Evolutionary conservation across 306 rosid genomes (phyloP).

Genomic region (Oemleria cerasiformis): DNA sequence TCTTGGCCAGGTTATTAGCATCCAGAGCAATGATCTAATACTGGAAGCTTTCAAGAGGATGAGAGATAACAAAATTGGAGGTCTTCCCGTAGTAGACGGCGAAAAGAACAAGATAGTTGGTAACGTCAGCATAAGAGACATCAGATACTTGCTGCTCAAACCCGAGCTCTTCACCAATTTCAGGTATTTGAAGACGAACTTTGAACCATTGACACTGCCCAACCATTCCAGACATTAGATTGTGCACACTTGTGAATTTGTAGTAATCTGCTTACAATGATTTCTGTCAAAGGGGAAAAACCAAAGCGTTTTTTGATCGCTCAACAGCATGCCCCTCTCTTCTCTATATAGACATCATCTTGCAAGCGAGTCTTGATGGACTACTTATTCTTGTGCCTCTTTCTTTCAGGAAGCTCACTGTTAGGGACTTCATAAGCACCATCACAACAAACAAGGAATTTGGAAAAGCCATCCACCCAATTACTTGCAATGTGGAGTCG

Average conservation of each 20-base stretch:
- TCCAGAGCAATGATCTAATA: slow-evolving; percentile 57
- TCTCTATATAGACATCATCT: neutral
- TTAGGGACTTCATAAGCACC: slow-evolving; percentile 60
- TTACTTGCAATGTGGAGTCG: slow-evolving; percentile 68
- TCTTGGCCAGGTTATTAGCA: slow-evolving; percentile 53
- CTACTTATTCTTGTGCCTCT: slow-evolving; percentile 10
- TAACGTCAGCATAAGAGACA: slow-evolving; percentile 67
- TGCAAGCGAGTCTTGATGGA: neutral
- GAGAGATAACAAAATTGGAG: slow-evolving; percentile 74
- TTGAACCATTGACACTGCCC: slow-evolving; percentile 3
- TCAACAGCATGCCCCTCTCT: neutral
- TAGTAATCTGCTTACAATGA: neutral
- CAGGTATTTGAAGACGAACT: slow-evolving; percentile 40
- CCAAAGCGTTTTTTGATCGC: neutral
- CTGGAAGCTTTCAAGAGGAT: slow-evolving; percentile 92
- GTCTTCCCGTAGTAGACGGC: slow-evolving; percentile 77
- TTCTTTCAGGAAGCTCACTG: slow-evolving; percentile 67
- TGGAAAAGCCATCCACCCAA: slow-evolving; percentile 44
- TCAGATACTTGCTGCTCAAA: slow-evolving; percentile 64
- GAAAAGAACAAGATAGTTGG: slow-evolving; percentile 68
- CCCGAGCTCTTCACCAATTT: slow-evolving; percentile 83
- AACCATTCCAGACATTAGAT: neutral
- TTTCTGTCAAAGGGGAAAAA: neutral
- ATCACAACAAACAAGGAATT: slow-evolving; percentile 32
- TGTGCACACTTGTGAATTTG: neutral